Base-by-base conservation (phyloP, 2,329 filamentous ascomycete species). In the Pseudocercospora macadamiae region DNA sequence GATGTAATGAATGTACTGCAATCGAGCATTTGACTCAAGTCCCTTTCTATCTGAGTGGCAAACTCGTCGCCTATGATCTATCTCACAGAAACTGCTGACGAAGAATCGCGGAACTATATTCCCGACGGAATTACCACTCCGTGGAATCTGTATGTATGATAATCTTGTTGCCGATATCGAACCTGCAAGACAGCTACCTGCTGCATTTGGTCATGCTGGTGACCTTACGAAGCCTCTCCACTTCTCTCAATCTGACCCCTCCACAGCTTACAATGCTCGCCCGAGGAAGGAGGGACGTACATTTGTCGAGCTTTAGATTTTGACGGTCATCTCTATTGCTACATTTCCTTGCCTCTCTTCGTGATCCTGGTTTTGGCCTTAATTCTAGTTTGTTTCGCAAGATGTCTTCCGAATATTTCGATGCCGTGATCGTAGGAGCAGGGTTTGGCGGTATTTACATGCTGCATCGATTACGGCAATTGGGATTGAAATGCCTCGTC, bases 381-480 rank as follows among this genome's bases (percentile, higher is more conserved):
- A 18, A n/a, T n/a, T n/a, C n/a, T n/a, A n/a, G n/a, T n/a, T n/a
- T n/a, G n/a, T n/a, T 32, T 32, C 12, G 28, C 42, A 47, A 3
- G 3, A 47, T 21, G 25, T 12, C 34, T 8, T 21, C 37, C 8
- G 56, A 64, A 37, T 26, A 45, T 3, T 65, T 47, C 49, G 67
- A 69, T 36, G 67, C 67, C 4, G 54, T 70, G 18, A 66, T 71
- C 16, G 65, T 71, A 9, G 69, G 69, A 4, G 67, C 67, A 28
- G 69, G 48, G 2, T 36, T 71, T 26, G 67, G 66, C 25, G 69
- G 68, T 9, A 64, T 69, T 4, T 71, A 66, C 44, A 54, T 55
- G 28, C 52, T 65, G 32, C 57, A 64, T 42, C 48, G 54, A 4
- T 53, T 65, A 4, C 54, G 63, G 25, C 55, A 65, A 59, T 18